phyloP scores from a whole-genome alignment of 2,329 filamentous ascomycete species.

The Botryosphaeria dothidea region DNA sequence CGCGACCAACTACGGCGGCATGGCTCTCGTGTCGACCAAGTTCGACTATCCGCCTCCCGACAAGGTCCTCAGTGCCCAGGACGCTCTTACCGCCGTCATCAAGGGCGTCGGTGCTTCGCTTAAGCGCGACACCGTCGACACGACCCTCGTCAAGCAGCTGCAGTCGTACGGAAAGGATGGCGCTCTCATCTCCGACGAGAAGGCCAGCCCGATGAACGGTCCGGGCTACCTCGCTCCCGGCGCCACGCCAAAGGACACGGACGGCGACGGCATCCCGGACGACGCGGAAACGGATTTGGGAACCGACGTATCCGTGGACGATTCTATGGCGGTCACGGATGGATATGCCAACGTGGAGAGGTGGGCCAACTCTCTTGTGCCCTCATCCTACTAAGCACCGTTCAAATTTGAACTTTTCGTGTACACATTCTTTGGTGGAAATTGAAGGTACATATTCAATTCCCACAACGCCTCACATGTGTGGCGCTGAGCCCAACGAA shows the following conservation, averaged over 20 bases:
- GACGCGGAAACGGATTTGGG: constrained; percentile 49
- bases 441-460: too few species aligned
- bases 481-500: too few species aligned
- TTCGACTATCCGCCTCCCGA: constrained; percentile 49
- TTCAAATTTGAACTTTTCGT: background rate
- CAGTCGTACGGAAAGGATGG: constrained; percentile 49
- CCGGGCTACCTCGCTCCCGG: constrained; percentile 43
- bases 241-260: constrained; percentile 43
- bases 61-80: constrained; percentile 40
- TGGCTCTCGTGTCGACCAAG: constrained; percentile 43
- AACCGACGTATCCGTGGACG: constrained; percentile 35
- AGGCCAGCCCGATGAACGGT: constrained; percentile 41
- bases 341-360: constrained; percentile 52
- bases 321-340: constrained; percentile 43
- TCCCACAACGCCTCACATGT: too few species aligned
- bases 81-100: constrained; percentile 45
- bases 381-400: constrained; percentile 22
- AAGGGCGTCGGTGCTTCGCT: constrained; percentile 46
- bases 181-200: constrained; percentile 50
- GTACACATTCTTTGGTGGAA: background rate
- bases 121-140: constrained; percentile 48
- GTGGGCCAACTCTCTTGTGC: constrained; percentile 53
- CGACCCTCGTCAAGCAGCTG: constrained; percentile 45
- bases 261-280: constrained; percentile 55
- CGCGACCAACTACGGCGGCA: constrained; percentile 49